Evolutionary conservation across 2,329 filamentous ascomycete genomes (phyloP).

Genomic region (Ceratocystis cacaofunesta): DNA sequence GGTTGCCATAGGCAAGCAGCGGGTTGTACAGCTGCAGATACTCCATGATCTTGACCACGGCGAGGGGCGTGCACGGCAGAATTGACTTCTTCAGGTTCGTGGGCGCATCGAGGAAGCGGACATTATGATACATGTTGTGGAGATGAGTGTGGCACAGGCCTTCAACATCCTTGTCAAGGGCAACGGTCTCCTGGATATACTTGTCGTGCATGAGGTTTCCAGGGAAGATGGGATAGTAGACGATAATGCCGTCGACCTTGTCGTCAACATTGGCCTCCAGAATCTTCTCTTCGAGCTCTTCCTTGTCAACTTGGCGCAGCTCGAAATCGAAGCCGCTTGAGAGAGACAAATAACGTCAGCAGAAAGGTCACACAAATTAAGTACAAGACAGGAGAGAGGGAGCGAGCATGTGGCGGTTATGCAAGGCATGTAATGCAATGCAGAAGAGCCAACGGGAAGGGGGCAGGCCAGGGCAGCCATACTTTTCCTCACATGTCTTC

Average conservation of each 20-base stretch:
- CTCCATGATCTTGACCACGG: conserved; percentile 93
- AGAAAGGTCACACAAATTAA: not conserved
- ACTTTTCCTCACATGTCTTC: conserved; percentile 95
- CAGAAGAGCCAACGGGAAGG: conserved; percentile 1
- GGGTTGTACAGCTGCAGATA: conserved; percentile 93
- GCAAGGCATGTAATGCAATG: not conserved
- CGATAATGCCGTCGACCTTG: conserved; percentile 73
- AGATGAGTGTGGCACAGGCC: conserved; percentile 86
- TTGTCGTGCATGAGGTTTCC: conserved; percentile 71
- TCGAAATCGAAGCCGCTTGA: conserved; percentile 76
- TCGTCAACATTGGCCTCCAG: conserved; percentile 68
- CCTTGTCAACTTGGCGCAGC: conserved; percentile 68
- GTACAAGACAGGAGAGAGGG: not conserved
- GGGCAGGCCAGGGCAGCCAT: conserved; percentile 28
- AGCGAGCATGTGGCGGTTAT: not conserved
- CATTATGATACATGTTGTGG: conserved; percentile 99
- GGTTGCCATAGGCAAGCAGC: conserved; percentile 81
- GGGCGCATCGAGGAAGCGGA: conserved; percentile 76
- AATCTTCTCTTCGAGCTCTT: conserved; percentile 79
- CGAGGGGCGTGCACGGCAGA: conserved; percentile 86
- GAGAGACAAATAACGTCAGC: not conserved
- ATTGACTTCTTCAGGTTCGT: conserved; percentile 73
- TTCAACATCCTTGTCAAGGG: conserved; percentile 85
- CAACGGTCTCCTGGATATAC: conserved; percentile 90
- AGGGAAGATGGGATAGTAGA: conserved; percentile 94